phyloP scores from a whole-genome alignment of 352 stramenopile species.

The Pythium myriotylum region DNA sequence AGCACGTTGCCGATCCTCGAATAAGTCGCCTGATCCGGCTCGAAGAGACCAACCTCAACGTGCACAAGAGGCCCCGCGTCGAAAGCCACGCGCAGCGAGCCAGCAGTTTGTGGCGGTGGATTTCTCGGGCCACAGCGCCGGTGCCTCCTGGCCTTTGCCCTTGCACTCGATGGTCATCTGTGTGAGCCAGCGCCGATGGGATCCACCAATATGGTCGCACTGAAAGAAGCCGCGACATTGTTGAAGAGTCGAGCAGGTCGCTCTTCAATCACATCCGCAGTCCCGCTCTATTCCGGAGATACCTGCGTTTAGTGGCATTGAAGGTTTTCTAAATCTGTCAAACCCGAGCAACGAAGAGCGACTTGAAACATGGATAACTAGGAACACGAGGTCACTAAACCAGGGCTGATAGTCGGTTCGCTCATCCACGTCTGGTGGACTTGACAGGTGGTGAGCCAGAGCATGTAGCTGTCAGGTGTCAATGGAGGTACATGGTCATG shows the following conservation, averaged over 20 bases:
- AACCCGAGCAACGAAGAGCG: neutral
- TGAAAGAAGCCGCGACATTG: neutral
- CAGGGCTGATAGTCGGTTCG: constrained; percentile 20
- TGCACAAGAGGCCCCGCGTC: too few species aligned
- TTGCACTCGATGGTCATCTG: neutral
- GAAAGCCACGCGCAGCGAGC: too few species aligned
- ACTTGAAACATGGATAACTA: neutral
- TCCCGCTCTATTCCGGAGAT: constrained; percentile 8
- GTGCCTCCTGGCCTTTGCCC: neutral
- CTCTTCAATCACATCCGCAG: neutral
- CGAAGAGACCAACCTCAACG: too few species aligned
- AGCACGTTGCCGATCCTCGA: too few species aligned
- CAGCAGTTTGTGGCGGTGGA: neutral
- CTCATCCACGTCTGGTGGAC: neutral
- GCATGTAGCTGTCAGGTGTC: constrained; percentile 3
- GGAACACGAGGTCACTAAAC: constrained; percentile 4
- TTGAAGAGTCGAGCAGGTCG: neutral
- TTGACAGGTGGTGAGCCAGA: neutral
- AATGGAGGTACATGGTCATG: neutral
- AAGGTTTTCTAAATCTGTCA: neutral
- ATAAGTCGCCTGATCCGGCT: too few species aligned
- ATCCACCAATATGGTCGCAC: constrained; percentile 3
- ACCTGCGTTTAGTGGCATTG: constrained; percentile 3
- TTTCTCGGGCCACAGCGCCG: neutral
- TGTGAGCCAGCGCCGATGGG: constrained; percentile 13